Evolutionary conservation across 495 filamentous ascomycete species (phyloP), one percentile per base, ranked within the genome.

Genomic region (Penicillium lividum): DNA sequence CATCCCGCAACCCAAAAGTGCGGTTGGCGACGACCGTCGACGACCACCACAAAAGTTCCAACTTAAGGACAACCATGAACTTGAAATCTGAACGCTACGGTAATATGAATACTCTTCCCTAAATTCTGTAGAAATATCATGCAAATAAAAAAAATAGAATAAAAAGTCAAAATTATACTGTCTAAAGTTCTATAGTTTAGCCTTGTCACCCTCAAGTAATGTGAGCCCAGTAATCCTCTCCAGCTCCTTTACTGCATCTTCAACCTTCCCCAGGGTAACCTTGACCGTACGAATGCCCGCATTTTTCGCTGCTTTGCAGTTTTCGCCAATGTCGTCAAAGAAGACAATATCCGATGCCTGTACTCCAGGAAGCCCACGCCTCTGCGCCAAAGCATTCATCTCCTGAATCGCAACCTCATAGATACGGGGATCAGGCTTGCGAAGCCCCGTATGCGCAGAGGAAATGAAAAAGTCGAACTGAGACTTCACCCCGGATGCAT

Each of bases 281-380:
- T 89, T 95, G 59, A 98, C 80, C 2, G 93, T 97, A 56, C 80
- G 73, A 70, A 98, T 88, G 28, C 94, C 94, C 10, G 84, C 70
- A 52, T 74, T 78, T 76, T 81, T 92, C 10, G 87, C 94, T 10
- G 81, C 84, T 76, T 92, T 93, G 63, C 97, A 71, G 70, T 98
- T 98, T 77, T 90, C 85, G 0, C 94, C 94, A 67, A 98, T 98
- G 73, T 98, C 94, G 78, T 98, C 94, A 50, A 97, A 71, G 71
- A 98, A 98, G 16, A 96, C 77, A 47, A 96, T 75, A 52, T 97
- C 90, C 9, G 77, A 79, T 0, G 89, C 73, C 58, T 73, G 73
- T 0, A 92, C 73, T 1, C 80, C 84, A 1, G 79, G 65, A 72
- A 82, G 75, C 11, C 81, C 82, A 58, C 69, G 78, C 52, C 73